Base-by-base conservation (phyloP, 352 stramenopile species). In the Globisporangium nagaii region DNA sequence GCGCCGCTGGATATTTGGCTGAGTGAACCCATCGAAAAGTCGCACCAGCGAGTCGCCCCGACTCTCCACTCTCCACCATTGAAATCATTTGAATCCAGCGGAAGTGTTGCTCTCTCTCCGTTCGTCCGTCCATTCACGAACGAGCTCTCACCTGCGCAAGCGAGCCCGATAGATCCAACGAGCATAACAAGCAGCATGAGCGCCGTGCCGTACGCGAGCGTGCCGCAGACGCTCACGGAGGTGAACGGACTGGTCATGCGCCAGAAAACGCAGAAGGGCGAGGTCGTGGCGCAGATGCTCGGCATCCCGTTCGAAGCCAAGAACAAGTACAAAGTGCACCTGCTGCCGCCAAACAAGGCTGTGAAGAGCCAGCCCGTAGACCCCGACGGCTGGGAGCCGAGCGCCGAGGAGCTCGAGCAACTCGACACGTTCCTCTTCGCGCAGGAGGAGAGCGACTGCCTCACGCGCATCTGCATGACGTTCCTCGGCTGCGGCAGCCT, bases 281-380 rank as follows among this genome's bases (percentile, higher is more conserved):
- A 85, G 39, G 65, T 73, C 36, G 45, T 73, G n/a, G 68, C 73
- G 45, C 75, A 88, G 62, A 60, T 73, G 44, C 13, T 82, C 32
- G 74, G 66, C 10, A 22, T 86, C 37, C 73, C 78, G 2, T 86
- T 71, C 36, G 75, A 89, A 49, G 39, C 63, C n/a, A 55, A 47
- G 34, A 89, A 89, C 73, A 75, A 79, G 59, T 89, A 87, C 66
- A 66, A 66, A 15, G 51, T 87, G 34, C 59, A 69, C 25, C 22
- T 62, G 19, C 60, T 89, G 24, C 73, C 70, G 42, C 25, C 57
- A 3, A 66, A 62, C 63, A 87, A 84, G 42, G 66, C 69, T 11
- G 70, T 79, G 49, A 86, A 84, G 63, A 82, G 66, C 34, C 20
- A 69, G 3, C 72, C 72, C 2, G 31, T 70, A 25, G 75, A 84